phyloP scores from a whole-genome alignment of 495 filamentous ascomycete genomes.

The Penicillium coprophilum region DNA sequence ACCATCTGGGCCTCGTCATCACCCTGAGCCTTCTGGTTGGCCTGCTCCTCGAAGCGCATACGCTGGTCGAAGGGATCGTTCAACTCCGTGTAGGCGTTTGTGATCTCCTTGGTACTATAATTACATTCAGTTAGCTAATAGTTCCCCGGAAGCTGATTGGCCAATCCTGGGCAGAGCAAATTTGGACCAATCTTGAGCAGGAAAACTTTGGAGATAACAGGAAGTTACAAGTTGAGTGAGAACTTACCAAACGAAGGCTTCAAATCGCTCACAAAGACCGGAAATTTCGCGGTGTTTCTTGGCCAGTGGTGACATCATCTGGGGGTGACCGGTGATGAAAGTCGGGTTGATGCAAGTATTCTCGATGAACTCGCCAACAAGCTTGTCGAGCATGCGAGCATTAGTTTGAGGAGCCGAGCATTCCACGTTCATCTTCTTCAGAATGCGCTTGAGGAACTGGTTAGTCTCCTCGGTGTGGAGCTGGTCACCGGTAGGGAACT shows the following conservation, averaged over 20 bases:
- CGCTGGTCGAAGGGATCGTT: constrained; percentile 96
- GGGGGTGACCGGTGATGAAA: constrained; percentile 90
- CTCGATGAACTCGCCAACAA: constrained; percentile 95
- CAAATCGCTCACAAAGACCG: constrained; percentile 94
- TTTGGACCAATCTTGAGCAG: neutral
- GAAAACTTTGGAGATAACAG: neutral
- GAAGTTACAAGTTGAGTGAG: constrained; percentile 81
- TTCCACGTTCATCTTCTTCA: constrained; percentile 87
- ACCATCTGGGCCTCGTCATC: constrained; percentile 96
- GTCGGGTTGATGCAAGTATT: constrained; percentile 91
- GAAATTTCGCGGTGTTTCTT: constrained; percentile 82
- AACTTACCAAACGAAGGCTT: constrained; percentile 74
- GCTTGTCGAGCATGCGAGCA: constrained; percentile 95
- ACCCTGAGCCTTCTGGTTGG: constrained; percentile 89
- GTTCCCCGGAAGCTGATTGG: neutral
- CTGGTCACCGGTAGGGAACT: constrained; percentile 85
- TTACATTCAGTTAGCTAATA: neutral
- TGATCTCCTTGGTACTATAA: constrained; percentile 72
- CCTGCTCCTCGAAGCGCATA: constrained; percentile 94
- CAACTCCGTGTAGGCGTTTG: constrained; percentile 96
- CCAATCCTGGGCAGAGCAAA: neutral
- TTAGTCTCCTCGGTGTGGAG: constrained; percentile 86
- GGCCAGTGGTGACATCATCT: constrained; percentile 97
- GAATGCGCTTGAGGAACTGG: constrained; percentile 77
- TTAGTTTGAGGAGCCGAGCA: constrained; percentile 90